Evolutionary conservation across 2,329 filamentous ascomycete species (phyloP), one percentile per base, ranked within the genome.

Genomic region (Aspergillus tubingensis): DNA sequence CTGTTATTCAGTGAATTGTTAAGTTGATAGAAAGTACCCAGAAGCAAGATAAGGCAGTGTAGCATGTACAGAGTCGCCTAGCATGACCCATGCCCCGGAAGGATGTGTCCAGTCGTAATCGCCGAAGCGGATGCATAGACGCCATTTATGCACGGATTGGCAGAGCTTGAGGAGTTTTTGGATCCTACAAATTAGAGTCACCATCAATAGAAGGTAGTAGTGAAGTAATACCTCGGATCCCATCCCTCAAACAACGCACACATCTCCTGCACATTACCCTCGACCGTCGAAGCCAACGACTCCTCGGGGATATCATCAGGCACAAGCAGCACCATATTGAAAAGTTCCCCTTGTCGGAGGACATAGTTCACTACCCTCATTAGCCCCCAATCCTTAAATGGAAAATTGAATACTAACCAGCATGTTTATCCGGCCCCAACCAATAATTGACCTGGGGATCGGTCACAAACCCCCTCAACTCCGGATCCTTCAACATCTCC

Each of bases 21-120:
- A 1, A 2, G n/a, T 4, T 2, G 8, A 6, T 21, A 21, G 8
- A 2, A 10, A n/a, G n/a, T 66, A 74, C 72, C 73, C 81, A 6
- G 76, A 80, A 2, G 85, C 84, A 0, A 87, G 76, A 67, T 89
- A 89, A 0, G 87, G 87, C 0, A 89, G 76, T 0, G 85, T 88
- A 0, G 87, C 86, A 62, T 89, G 86, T 2, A 86, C 85, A 0
- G 86, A 84, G 66, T 89, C 87, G 0, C 87, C 87, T 0, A 89
- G 76, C 67, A 89, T 80, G 0, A 84, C 83, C 66, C 87, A 86
- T 0, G 82, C 76, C 0, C 81, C 85, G 0, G 79, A 82, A 0
- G 80, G 73, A 63, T 88, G 82, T 0, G 79, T 83, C 86, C 87
- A 89, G 1, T 77, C 76, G n/a, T 81, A 79, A 39, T 86, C 77